A percentile compares a stretch with the other conserved stretches of the same genome.
Conservation (phyloP, 2,329 filamentous ascomycete genomes). For the Aureobasidium sp. region DNA sequence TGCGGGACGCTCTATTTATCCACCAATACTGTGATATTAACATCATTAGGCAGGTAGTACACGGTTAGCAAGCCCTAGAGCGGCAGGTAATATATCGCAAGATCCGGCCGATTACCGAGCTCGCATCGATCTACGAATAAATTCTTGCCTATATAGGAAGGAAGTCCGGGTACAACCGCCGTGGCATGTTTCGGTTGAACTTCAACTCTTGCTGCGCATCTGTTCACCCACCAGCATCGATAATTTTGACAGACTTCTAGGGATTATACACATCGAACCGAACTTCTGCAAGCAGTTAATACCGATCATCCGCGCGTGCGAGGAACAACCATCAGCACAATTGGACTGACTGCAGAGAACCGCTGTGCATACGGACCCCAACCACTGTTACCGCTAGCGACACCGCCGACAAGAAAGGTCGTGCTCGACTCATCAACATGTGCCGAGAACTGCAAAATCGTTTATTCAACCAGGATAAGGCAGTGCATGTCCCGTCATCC, state of each 20-base stretch:
- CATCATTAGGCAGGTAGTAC: background rate
- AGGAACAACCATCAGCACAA: background rate
- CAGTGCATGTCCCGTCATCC: background rate
- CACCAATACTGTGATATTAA: background rate
- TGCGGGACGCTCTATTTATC: background rate
- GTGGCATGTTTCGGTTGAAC: background rate
- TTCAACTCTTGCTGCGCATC: background rate
- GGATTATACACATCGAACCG: too few relatives aligned
- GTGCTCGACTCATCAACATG: background rate
- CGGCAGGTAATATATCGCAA: background rate
- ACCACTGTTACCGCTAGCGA: background rate
- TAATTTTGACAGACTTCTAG: too few relatives aligned
- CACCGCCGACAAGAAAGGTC: background rate
- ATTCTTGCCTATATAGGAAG: background rate
- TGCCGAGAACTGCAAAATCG: background rate
- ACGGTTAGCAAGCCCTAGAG: background rate
- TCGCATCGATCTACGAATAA: background rate
- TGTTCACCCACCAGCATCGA: background rate
- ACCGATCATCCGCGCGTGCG: background rate
- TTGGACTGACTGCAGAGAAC: background rate
- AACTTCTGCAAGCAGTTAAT: background rate
- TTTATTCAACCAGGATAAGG: background rate
- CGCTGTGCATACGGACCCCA: background rate
- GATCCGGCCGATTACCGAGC: background rate
- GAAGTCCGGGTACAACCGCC: too few relatives aligned